These are phyloP conservation scores for Laburnicola sp. DNA, from an alignment of 2,329 filamentous ascomycete genomes.

Conservation along the genomic window DNA sequence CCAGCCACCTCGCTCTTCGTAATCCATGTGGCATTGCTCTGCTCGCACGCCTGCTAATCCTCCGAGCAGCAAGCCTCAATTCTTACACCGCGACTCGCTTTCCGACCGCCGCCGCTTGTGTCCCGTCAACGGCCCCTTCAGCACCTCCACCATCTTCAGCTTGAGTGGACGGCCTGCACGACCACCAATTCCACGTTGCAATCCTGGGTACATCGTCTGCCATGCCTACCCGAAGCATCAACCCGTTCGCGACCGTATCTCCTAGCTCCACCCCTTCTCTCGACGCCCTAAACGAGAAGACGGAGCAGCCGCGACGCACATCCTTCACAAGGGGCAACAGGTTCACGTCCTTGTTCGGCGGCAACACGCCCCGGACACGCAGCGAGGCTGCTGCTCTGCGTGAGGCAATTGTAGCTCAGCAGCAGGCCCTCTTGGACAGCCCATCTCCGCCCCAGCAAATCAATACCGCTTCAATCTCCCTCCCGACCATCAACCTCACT, in stretches of 20 bases:
- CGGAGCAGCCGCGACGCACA: conserved; percentile 52
- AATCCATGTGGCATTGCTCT: conserved; percentile 1
- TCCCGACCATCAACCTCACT: conserved; percentile 90
- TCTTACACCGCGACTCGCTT: conserved; percentile 10
- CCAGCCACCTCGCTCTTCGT: background rate
- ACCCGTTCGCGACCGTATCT: conserved; percentile 59
- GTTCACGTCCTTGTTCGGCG: conserved; percentile 81
- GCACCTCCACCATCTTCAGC: background rate
- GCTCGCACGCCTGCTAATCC: conserved; percentile 20
- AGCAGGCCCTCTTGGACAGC: conserved; percentile 64
- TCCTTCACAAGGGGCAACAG: conserved; percentile 65
- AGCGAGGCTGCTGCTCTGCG: conserved; percentile 64
- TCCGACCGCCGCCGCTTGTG: conserved; percentile 22
- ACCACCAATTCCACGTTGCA: background rate
- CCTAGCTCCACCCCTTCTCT: conserved; percentile 54
- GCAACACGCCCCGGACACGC: conserved; percentile 75
- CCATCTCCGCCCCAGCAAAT: conserved; percentile 64
- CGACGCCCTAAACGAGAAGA: conserved; percentile 59
- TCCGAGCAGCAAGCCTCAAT: conserved; percentile 13
- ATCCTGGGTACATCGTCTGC: conserved; percentile 30
- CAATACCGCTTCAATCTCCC: conserved; percentile 72
- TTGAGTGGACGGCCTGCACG: conserved; percentile 2
- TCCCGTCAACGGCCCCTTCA: conserved; percentile 7
- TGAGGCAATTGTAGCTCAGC: conserved; percentile 64
- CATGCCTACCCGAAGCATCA: conserved; percentile 67